phyloP scores from a whole-genome alignment of 106 monocot genomes.

The Iris macrosiphon region DNA sequence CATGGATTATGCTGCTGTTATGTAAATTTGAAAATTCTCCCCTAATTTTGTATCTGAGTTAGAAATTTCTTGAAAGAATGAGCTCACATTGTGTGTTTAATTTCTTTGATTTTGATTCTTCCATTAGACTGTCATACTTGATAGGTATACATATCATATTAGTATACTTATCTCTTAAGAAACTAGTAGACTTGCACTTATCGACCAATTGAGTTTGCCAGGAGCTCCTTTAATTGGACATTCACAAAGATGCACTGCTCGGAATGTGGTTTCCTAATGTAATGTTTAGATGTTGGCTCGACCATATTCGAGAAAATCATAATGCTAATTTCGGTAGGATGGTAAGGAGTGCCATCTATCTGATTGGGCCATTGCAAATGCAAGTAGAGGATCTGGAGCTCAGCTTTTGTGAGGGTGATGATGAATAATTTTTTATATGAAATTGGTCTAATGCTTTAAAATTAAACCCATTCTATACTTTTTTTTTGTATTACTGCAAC shows the following conservation, averaged over 20 bases:
- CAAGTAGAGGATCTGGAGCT: too few species aligned
- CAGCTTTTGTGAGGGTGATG: too few species aligned
- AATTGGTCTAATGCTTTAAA: not conserved
- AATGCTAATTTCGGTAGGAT: not conserved
- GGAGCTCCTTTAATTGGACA: too few species aligned
- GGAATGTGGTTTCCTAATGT: too few species aligned
- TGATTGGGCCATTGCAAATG: too few species aligned
- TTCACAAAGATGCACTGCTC: too few species aligned
- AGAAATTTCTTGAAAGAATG: too few species aligned
- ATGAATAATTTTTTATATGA: not conserved
- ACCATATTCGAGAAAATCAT: not conserved
- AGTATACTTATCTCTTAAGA: not conserved
- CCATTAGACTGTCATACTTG: not conserved
- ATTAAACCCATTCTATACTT: not conserved
- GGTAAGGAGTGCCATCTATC: not conserved
- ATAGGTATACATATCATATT: not conserved
- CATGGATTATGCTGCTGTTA: conserved; percentile 6
- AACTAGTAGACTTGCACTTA: not conserved
- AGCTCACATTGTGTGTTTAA: not conserved
- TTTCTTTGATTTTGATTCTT: not conserved
- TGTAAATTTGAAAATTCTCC: conserved; percentile 8
- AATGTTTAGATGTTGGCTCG: not conserved
- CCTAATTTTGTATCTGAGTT: not conserved
- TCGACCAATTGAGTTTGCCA: too few species aligned
- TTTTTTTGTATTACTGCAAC: not conserved